Percentiles rank a stretch among this genome's conserved stretches.
Conservation (phyloP, 2,329 filamentous ascomycete species). For the Colletotrichum sp. region DNA sequence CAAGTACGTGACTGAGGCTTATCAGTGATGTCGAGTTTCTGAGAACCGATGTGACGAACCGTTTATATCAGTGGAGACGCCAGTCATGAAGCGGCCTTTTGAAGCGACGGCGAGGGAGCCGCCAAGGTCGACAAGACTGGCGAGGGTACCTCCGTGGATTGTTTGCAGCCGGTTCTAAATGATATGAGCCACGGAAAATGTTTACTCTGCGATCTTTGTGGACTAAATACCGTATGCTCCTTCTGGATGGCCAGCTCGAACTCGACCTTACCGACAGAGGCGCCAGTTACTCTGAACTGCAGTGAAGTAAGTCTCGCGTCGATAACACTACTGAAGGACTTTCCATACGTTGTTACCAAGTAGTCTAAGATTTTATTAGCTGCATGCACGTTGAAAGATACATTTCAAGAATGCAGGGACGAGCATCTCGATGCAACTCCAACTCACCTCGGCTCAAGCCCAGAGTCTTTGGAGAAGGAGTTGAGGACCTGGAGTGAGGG, state of each 20-base stretch:
- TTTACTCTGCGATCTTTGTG: neutral
- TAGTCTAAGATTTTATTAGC: constrained; percentile 30
- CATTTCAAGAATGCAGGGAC: neutral
- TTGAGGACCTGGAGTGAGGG: constrained; percentile 70
- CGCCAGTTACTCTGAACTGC: constrained; percentile 71
- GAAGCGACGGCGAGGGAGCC: constrained; percentile 71
- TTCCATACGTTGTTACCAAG: constrained; percentile 47
- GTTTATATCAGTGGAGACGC: constrained; percentile 70
- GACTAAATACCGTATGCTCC: constrained; percentile 69
- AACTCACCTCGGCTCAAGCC: constrained; percentile 82
- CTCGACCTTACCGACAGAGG: constrained; percentile 69
- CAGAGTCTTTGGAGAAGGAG: constrained; percentile 85
- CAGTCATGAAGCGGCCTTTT: constrained; percentile 65
- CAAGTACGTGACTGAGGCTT: constrained; percentile 63
- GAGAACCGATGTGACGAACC: constrained; percentile 38
- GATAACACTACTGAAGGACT: too few relatives aligned
- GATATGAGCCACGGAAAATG: neutral
- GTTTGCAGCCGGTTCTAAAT: constrained; percentile 75
- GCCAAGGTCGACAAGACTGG: constrained; percentile 73
- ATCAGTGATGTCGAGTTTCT: accelerated
- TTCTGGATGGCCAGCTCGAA: constrained; percentile 79
- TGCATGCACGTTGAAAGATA: neutral
- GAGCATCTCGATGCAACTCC: neutral
- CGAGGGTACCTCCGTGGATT: constrained; percentile 80
- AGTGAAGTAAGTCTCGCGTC: constrained; percentile 27